A percentile compares a stretch with the other conserved stretches of the same genome.
These are phyloP conservation scores for Irpex lacteus DNA, from an alignment of 1,284 basidiomycete species.

Conservation along the genomic window DNA sequence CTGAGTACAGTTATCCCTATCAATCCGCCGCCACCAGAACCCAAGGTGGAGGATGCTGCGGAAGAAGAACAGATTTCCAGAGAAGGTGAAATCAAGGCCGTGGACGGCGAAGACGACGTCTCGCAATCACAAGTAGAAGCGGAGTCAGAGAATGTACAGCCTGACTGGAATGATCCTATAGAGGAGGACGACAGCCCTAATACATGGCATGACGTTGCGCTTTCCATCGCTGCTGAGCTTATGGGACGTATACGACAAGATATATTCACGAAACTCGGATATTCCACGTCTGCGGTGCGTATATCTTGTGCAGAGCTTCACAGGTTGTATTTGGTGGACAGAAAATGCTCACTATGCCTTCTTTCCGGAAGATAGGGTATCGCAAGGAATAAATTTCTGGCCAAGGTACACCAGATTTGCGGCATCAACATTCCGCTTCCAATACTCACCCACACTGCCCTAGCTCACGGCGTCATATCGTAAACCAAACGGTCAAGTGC, in stretches of 20 bases:
- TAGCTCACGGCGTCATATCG: slow-evolving; percentile 87
- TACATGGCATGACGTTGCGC: slow-evolving; percentile 92
- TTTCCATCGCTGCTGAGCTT: slow-evolving; percentile 86
- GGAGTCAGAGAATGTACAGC: slow-evolving; percentile 18
- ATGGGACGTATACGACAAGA: slow-evolving; percentile 77
- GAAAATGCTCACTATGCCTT: no score
- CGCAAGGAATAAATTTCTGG: slow-evolving; percentile 90
- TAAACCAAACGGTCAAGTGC: slow-evolving; percentile 83
- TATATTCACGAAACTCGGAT: slow-evolving; percentile 76
- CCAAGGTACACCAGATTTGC: slow-evolving; percentile 63
- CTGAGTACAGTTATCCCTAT: slow-evolving; percentile 74
- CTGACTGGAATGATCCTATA: slow-evolving; percentile 5
- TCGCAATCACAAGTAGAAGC: background rate
- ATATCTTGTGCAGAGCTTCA: background rate
- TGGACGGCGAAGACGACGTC: slow-evolving; percentile 15
- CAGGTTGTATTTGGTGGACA: no score
- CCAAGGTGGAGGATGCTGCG: slow-evolving; percentile 11
- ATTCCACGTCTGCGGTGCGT: slow-evolving; percentile 88
- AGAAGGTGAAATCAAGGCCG: slow-evolving; percentile 8
- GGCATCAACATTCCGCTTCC: background rate
- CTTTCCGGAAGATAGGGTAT: slow-evolving; percentile 60
- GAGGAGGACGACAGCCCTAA: slow-evolving; percentile 34
- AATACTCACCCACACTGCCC: background rate
- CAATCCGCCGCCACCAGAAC: slow-evolving; percentile 31
- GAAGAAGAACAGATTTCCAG: slow-evolving; percentile 10